phyloP scores from a whole-genome alignment of 2,329 filamentous ascomycete genomes.

The Calcarisporium arbuscula region DNA sequence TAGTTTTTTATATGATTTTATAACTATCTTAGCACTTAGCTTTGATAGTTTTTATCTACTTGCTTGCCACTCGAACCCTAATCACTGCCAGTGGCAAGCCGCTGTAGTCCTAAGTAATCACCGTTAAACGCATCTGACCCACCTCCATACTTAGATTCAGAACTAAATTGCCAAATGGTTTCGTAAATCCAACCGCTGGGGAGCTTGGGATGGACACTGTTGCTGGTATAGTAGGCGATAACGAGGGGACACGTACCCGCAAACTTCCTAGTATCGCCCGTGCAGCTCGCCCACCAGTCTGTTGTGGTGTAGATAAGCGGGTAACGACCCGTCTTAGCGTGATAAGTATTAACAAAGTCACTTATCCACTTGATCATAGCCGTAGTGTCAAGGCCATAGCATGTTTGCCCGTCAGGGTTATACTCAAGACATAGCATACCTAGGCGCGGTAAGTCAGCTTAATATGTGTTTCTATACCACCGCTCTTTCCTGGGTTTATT shows the following conservation, averaged over 20 bases:
- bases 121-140: conserved; percentile 18
- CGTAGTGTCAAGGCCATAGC: conserved; percentile 37
- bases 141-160: conserved; percentile 13
- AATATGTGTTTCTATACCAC: no score
- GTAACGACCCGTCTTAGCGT: conserved; percentile 36
- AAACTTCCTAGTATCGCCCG: conserved; percentile 42
- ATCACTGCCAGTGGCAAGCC: no score
- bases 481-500: no score
- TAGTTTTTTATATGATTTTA: no score
- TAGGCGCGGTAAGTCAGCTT: no score
- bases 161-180: conserved; percentile 38
- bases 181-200: conserved; percentile 46
- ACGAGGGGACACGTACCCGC: conserved; percentile 38
- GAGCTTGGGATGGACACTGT: conserved; percentile 36
- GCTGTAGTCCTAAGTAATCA: conserved; percentile 13
- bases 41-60: no score
- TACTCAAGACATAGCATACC: conserved; percentile 52
- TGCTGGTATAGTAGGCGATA: conserved; percentile 36
- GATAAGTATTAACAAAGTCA: conserved; percentile 46
- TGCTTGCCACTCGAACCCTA: no score
- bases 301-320: conserved; percentile 48
- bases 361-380: conserved; percentile 46
- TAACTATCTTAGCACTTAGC: no score
- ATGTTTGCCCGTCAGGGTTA: conserved; percentile 29
- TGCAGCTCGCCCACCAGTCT: conserved; percentile 49